phyloP scores from a whole-genome alignment of 2,329 filamentous ascomycete species.

The Curvularia sp. region DNA sequence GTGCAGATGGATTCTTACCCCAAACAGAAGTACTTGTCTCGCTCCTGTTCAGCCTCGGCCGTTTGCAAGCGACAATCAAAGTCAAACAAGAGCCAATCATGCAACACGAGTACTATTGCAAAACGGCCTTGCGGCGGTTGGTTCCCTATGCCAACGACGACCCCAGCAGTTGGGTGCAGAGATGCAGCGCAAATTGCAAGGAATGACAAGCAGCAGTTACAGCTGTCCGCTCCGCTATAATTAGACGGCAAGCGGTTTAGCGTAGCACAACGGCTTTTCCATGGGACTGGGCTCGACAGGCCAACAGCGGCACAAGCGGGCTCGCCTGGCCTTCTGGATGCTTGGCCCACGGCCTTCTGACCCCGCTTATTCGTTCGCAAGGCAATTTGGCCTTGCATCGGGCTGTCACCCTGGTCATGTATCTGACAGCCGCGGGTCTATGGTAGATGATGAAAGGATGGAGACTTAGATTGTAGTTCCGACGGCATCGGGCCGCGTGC shows the following conservation, averaged over 20 bases:
- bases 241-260: constrained; percentile 18
- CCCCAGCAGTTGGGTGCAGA: neutral
- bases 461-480: constrained; percentile 10
- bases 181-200: constrained; percentile 1
- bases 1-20: neutral
- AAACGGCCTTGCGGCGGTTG: constrained; percentile 2
- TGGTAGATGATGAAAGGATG: constrained; percentile 5
- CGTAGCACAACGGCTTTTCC: constrained; percentile 29
- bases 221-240: constrained; percentile 10
- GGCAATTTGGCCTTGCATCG: constrained; percentile 18
- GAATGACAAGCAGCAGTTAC: constrained; percentile 5
- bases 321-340: constrained; percentile 9
- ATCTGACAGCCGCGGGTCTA: constrained; percentile 7
- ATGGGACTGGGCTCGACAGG: constrained; percentile 17
- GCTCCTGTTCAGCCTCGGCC: neutral
- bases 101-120: neutral
- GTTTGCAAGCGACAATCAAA: neutral
- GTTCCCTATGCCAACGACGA: neutral
- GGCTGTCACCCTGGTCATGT: constrained; percentile 21
- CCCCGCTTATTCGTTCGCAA: constrained; percentile 21
- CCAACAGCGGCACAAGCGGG: constrained; percentile 6
- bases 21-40: neutral
- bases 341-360: constrained; percentile 10
- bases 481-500: constrained; percentile 20
- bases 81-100: neutral